Evolutionary conservation across 306 rosid species (phyloP).

Genomic region (Leucaena leucocephala): DNA sequence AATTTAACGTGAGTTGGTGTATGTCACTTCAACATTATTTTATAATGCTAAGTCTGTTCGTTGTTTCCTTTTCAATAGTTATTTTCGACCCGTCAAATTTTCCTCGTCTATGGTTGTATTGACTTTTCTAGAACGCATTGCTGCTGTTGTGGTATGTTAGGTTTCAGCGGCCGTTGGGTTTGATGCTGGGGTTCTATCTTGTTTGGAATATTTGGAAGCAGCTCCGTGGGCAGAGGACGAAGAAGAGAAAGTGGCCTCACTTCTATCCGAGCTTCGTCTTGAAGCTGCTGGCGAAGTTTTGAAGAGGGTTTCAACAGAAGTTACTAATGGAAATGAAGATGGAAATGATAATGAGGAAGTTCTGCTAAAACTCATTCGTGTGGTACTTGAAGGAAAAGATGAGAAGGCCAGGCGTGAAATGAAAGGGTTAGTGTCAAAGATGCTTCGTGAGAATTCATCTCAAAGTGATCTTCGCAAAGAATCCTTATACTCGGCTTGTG

Average conservation of each 20-base stretch:
- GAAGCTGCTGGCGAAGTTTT: conserved; percentile 87
- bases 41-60: neutral
- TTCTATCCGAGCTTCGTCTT: conserved; percentile 84
- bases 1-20: neutral
- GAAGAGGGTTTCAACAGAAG: conserved; percentile 85
- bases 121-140: conserved; percentile 12
- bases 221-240: conserved; percentile 97
- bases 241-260: conserved; percentile 91
- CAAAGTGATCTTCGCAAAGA: conserved; percentile 84
- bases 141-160: conserved; percentile 43
- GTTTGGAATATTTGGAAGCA: conserved; percentile 96
- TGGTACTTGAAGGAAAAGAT: conserved; percentile 96
- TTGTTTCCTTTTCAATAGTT: neutral
- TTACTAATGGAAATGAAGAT: conserved; percentile 66
- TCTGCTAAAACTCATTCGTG: conserved; percentile 75
- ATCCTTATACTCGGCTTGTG: conserved; percentile 76
- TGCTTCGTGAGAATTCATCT: conserved; percentile 84
- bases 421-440: conserved; percentile 86
- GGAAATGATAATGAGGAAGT: conserved; percentile 81
- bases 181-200: conserved; percentile 90
- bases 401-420: conserved; percentile 94
- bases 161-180: conserved; percentile 95
- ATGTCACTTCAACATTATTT: neutral
- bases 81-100: conserved; percentile 6
- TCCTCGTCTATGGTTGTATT: conserved; percentile 20